Evolutionary conservation across 345 rosid species (phyloP).

Genomic region (Schrenkiella parvula): DNA sequence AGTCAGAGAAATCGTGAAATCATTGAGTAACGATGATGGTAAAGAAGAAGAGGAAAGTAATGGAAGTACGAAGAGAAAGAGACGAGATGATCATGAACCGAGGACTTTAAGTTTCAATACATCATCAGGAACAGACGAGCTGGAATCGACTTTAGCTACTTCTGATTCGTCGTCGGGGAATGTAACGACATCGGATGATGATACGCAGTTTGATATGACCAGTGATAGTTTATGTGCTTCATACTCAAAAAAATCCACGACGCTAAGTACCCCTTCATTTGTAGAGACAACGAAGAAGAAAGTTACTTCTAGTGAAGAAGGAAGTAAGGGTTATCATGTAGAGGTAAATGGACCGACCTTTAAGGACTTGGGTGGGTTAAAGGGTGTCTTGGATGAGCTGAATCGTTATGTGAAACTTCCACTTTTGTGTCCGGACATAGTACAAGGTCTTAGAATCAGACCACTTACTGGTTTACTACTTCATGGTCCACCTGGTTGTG

Average conservation of each 20-base stretch:
- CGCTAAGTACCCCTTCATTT: background rate
- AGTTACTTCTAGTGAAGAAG: background rate
- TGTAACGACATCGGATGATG: background rate
- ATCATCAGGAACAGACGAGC: too few relatives aligned
- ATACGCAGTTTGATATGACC: background rate
- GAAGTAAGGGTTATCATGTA: background rate
- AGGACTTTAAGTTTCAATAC: too few relatives aligned
- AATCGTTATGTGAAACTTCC: conserved; percentile 50
- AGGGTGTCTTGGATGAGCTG: conserved; percentile 32
- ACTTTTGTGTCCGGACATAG: conserved; percentile 45
- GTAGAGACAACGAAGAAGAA: background rate
- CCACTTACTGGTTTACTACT: conserved; percentile 58
- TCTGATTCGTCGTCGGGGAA: background rate
- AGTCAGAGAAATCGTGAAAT: background rate
- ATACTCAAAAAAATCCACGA: background rate
- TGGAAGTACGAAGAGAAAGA: background rate
- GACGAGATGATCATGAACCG: background rate
- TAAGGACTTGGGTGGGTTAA: conserved; percentile 15
- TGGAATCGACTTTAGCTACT: too few relatives aligned
- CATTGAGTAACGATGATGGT: background rate
- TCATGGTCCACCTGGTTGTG: conserved; percentile 58
- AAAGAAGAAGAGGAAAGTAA: background rate
- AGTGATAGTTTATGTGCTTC: background rate
- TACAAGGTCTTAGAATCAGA: conserved; percentile 34
- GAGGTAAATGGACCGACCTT: background rate